These are phyloP conservation scores for Penicillium pancosmium DNA, from an alignment of 495 filamentous ascomycete species.

Conservation along the genomic window DNA sequence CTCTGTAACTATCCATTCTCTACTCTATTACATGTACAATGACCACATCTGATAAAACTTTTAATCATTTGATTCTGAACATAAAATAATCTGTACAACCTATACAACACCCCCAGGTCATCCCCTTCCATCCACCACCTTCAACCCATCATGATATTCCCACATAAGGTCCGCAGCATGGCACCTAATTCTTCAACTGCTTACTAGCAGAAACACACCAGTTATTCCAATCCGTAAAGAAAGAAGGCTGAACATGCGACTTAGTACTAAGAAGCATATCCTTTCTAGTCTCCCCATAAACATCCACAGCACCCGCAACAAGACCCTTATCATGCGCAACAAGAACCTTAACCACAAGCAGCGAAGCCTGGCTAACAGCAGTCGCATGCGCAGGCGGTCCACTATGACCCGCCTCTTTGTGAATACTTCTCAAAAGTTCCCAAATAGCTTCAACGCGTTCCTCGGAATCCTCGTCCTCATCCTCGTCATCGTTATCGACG, in stretches of 20 bases:
- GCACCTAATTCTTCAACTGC: constrained; percentile 40
- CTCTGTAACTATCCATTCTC: no score
- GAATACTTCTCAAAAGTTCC: constrained; percentile 66
- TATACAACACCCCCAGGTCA: not conserved
- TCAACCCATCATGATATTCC: no score
- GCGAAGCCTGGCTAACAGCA: constrained; percentile 63
- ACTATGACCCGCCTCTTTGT: constrained; percentile 69
- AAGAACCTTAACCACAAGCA: constrained; percentile 64
- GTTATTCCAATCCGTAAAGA: constrained; percentile 71
- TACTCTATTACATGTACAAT: no score
- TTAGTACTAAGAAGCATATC: constrained; percentile 57
- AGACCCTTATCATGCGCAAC: constrained; percentile 51
- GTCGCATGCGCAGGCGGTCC: constrained; percentile 57
- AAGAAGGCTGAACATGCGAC: constrained; percentile 58
- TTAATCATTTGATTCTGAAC: no score
- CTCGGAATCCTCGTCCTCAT: no score
- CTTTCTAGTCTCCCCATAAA: constrained; percentile 61
- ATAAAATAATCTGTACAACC: no score
- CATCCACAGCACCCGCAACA: constrained; percentile 51
- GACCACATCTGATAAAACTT: no score
- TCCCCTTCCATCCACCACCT: no score
- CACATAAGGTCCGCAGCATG: not conserved
- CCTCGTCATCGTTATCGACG: constrained; percentile 24
- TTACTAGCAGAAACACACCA: constrained; percentile 60
- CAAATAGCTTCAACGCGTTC: constrained; percentile 46